phyloP scores from a whole-genome alignment of 306 rosid species.

The Ormosia emarginata region DNA sequence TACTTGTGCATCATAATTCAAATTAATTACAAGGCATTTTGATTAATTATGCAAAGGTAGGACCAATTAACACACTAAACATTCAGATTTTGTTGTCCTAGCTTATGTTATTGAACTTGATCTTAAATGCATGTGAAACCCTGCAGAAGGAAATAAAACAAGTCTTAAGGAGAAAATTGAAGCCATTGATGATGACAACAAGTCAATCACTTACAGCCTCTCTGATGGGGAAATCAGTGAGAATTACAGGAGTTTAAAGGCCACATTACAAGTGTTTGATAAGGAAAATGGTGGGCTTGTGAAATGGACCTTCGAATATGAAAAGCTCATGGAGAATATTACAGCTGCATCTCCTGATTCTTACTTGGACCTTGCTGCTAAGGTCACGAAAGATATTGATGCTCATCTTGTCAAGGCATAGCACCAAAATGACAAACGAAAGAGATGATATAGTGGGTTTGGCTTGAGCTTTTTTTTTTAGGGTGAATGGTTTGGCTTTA shows the following conservation, averaged over 20 bases:
- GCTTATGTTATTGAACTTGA: neutral
- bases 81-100: neutral
- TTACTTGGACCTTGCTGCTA: neutral
- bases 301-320: conserved; percentile 29
- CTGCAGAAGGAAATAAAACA: conserved; percentile 13
- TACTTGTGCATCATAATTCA: too few species aligned
- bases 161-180: conserved; percentile 19
- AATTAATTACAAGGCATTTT: neutral
- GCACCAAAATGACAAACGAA: neutral
- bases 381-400: conserved; percentile 20
- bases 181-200: conserved; percentile 22
- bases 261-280: neutral
- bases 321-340: conserved; percentile 15
- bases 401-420: conserved; percentile 16
- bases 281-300: conserved; percentile 24
- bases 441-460: neutral
- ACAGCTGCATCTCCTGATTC: neutral
- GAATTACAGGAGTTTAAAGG: conserved; percentile 13
- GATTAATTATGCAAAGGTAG: neutral
- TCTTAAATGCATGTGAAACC: neutral
- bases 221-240: conserved; percentile 21
- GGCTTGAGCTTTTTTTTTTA: neutral
- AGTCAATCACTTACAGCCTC: conserved; percentile 2
- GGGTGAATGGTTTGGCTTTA: too few species aligned
- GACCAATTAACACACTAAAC: too few species aligned